Evolutionary conservation across 1,284 basidiomycete species (phyloP).

Genomic region (Abortiporus biennis): DNA sequence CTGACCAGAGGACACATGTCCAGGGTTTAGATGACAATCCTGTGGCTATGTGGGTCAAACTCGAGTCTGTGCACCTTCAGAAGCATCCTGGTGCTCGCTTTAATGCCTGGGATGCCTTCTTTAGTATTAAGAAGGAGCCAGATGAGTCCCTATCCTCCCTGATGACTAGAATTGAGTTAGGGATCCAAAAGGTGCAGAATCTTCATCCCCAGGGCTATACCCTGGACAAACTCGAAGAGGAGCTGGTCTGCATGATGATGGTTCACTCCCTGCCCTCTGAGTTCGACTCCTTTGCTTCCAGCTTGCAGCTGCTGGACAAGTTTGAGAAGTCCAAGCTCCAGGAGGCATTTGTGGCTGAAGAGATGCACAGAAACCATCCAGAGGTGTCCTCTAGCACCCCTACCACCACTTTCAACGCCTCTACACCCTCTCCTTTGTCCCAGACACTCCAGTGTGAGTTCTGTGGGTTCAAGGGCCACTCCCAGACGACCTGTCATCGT

Average conservation of each 20-base stretch:
- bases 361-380: too few species aligned
- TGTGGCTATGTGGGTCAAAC: background rate
- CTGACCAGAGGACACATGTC: slow-evolving; percentile 1
- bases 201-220: slow-evolving; percentile 26
- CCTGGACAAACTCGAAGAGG: too few species aligned
- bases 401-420: too few species aligned
- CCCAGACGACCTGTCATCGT: background rate
- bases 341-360: too few species aligned
- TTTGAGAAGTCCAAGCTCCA: slow-evolving; percentile 17
- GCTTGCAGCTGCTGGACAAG: slow-evolving; percentile 25
- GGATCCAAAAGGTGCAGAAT: slow-evolving; percentile 29
- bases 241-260: too few species aligned
- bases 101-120: slow-evolving; percentile 28
- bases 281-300: slow-evolving; percentile 18
- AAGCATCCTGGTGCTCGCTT: slow-evolving; percentile 2
- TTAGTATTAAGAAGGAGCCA: slow-evolving; percentile 16
- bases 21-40: background rate
- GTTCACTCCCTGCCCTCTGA: slow-evolving; percentile 28
- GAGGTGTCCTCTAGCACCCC: too few species aligned
- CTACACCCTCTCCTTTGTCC: too few species aligned
- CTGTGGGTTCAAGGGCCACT: too few species aligned
- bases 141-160: slow-evolving; percentile 11
- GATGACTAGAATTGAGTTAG: slow-evolving; percentile 22
- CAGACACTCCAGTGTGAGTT: too few species aligned
- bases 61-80: background rate